phyloP scores from a whole-genome alignment of 2,329 filamentous ascomycete genomes.

The Cladosporium sp. region DNA sequence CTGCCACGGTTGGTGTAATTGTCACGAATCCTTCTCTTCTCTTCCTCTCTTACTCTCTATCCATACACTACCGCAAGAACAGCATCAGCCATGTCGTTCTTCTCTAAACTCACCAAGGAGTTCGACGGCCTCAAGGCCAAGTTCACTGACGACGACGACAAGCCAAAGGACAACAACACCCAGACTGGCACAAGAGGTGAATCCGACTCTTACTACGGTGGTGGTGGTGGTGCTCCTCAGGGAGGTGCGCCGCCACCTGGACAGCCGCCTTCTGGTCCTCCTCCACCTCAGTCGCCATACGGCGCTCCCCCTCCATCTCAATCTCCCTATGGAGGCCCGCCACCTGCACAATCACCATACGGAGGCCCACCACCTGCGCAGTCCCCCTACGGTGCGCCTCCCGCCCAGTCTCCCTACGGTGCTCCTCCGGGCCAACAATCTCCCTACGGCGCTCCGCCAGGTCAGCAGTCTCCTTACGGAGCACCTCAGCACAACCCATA shows the following conservation, averaged over 20 bases:
- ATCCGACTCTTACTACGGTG: constrained; percentile 12
- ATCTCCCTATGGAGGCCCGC: constrained; percentile 8
- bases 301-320: background rate
- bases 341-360: constrained; percentile 17
- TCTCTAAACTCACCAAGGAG: constrained; percentile 44
- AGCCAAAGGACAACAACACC: constrained; percentile 27
- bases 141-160: constrained; percentile 28
- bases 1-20: constrained; percentile 8
- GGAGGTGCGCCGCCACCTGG: background rate
- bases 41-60: background rate
- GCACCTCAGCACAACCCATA: constrained; percentile 23
- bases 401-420: background rate
- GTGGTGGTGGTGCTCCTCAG: background rate
- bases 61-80: background rate
- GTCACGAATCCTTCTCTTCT: background rate
- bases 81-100: constrained; percentile 37
- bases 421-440: background rate
- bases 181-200: constrained; percentile 18
- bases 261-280: constrained; percentile 8
- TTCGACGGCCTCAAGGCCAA: constrained; percentile 37
- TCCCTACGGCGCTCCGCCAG: constrained; percentile 14
- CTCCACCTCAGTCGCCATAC: background rate
- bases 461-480: constrained; percentile 16
- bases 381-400: constrained; percentile 6
- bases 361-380: constrained; percentile 7